Base-by-base conservation (phyloP, 75 land plant species). In the Azolla pinnata region DNA sequence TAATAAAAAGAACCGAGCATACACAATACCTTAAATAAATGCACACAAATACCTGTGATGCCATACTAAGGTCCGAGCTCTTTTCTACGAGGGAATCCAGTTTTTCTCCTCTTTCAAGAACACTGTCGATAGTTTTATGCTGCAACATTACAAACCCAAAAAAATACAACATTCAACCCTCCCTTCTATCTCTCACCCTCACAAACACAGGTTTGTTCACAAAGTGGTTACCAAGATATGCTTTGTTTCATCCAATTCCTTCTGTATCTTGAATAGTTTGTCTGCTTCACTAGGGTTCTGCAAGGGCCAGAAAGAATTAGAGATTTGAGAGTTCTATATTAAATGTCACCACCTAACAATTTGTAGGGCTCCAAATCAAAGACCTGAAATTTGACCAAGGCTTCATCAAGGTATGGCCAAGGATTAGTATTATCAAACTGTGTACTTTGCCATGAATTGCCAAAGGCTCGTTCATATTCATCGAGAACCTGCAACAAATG, bases 241-340 rank as follows among this genome's bases (percentile, higher is more conserved):
- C 69, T 91, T 91, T 4, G 97, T 91, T 67, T 91, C 97, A 79
- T 91, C 97, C 76, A 91, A 61, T 40, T 88, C 96, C 53, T 79
- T 73, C 71, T 91, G 97, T 31, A 91, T 91, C 74, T 78, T 91
- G 68, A 88, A 35, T 54, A 91, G 76, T 77, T 91, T 91, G 67
- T 91, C 97, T 64, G 95, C 97, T 73, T 91, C 97, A 14, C 82
- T 82, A 56, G 93, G 97, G 74, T 91, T 88, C 97, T 91, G 75
- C 26, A 52, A 25, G 14, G 49, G 49, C 17, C 49, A 46, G 21
- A 38, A 14, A 7, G 14, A 38, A 38, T 38, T 38, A 14, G 14
- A 38, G 42, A n/a, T n/a, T n/a, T n/a, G n/a, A n/a, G n/a, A n/a
- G n/a, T n/a, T n/a, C n/a, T n/a, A n/a, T n/a, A n/a, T n/a, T n/a